Base-by-base conservation (phyloP, 2,329 filamentous ascomycete genomes). In the Tolypocladium nubicola region DNA sequence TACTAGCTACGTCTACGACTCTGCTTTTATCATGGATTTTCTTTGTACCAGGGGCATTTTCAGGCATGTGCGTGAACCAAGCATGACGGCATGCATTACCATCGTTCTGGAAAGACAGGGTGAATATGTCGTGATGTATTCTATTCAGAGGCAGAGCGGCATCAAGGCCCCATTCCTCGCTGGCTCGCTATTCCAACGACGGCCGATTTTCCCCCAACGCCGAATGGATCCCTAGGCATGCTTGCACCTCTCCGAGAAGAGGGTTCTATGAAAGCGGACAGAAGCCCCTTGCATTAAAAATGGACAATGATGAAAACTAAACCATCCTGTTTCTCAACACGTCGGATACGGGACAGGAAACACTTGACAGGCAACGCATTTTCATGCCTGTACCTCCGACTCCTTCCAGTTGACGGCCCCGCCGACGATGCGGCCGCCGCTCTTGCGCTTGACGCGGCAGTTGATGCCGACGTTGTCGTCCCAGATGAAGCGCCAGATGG, bases 401-500 rank as follows among this genome's bases (percentile, higher is more conserved):
- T 88, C 80, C 62, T 83, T 87, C 87, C 87, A 90, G 13, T 71
- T 69, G 26, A 67, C 66, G 19, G 69, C 72, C 2, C 75, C 77
- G 11, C 83, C 83, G 10, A 86, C 84, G 14, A 82, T 67, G 33
- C 83, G 73, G 0, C 84, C 84, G 10, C 92, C 91, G 65, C 93
- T 83, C 70, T 88, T 88, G 64, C 94, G 80, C 85, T 99, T 99
- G 41, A 99, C 92, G 57, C 94, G 83, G 74, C 91, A 96, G 76
- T 85, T 93, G 70, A 97, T 82, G 33, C 93, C 92, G 52, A 97
- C 90, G 64, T 89, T 85, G 66, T 89, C 85, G 71, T 99, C 94
- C 75, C 86, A 83, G 63, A 99, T 89, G 74, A 99, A 99, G 59
- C 93, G 90, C 90, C 90, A 97, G 64, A 97, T 88, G 55, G 95